Percentiles rank a stretch among this genome's conserved stretches.
phyloP scores from a whole-genome alignment of 352 stramenopile species.

The Pythium brachiatum region DNA sequence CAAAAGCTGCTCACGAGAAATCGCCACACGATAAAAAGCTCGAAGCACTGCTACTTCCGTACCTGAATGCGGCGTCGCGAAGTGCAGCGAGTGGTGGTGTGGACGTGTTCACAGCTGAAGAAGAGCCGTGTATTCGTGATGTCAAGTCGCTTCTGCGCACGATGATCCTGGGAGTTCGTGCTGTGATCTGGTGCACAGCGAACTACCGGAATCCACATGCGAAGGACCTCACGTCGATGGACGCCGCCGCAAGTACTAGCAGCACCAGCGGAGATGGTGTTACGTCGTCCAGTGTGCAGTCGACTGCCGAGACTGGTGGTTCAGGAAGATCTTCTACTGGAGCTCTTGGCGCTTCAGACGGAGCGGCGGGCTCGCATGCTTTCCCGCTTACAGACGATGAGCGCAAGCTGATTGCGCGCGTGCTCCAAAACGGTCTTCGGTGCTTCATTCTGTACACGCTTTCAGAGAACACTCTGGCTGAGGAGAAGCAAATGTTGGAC shows the following conservation, averaged over 20 bases:
- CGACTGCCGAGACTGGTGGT: background rate
- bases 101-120: constrained; percentile 41
- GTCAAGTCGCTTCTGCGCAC: constrained; percentile 93
- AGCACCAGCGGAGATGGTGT: background rate
- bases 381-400: constrained; percentile 93
- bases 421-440: constrained; percentile 91
- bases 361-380: constrained; percentile 32
- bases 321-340: background rate
- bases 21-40: constrained; percentile 75
- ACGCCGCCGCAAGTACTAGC: constrained; percentile 36
- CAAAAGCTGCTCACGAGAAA: constrained; percentile 49
- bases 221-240: constrained; percentile 79
- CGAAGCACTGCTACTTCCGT: constrained; percentile 54
- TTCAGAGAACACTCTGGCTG: constrained; percentile 80
- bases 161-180: constrained; percentile 98
- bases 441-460: constrained; percentile 94
- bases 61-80: constrained; percentile 30
- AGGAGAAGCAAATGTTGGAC: constrained; percentile 96
- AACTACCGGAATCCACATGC: constrained; percentile 90
- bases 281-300: background rate
- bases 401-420: constrained; percentile 90
- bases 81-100: constrained; percentile 29
- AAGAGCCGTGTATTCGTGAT: constrained; percentile 84
- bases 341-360: background rate
- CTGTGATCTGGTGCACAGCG: constrained; percentile 97